phyloP scores from a whole-genome alignment of 768 basidiomycete species.

The Mycena maculata region DNA sequence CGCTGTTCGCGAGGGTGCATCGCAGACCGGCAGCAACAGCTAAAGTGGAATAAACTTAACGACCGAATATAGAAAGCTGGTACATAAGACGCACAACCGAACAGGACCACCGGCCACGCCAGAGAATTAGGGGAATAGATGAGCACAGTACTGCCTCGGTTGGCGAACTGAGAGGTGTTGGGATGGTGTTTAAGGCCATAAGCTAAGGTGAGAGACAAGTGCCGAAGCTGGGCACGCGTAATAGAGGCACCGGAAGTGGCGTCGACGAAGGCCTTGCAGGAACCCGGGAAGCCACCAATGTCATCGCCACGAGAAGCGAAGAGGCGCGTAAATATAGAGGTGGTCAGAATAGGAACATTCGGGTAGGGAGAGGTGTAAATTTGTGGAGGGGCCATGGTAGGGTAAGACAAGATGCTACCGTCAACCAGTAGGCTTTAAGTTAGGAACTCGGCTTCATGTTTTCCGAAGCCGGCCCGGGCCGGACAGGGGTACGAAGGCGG shows the following conservation, averaged over 20 bases:
- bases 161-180: constrained; percentile 42
- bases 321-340: constrained; percentile 63
- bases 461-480: too few relatives aligned
- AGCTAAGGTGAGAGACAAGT: constrained; percentile 66
- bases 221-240: constrained; percentile 64
- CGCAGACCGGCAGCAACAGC: constrained; percentile 74
- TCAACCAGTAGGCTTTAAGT: not conserved
- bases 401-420: constrained; percentile 9
- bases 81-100: constrained; percentile 57
- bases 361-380: constrained; percentile 62
- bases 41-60: constrained; percentile 19
- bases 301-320: constrained; percentile 46
- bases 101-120: constrained; percentile 58
- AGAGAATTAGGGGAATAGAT: constrained; percentile 79
- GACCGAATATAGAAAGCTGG: constrained; percentile 1
- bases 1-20: constrained; percentile 79
- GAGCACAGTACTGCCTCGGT: constrained; percentile 68
- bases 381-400: constrained; percentile 47
- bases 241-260: constrained; percentile 67
- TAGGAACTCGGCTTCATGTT: too few relatives aligned
- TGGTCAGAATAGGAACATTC: constrained; percentile 49
- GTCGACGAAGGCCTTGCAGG: constrained; percentile 72
- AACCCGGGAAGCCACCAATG: constrained; percentile 57
- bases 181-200: constrained; percentile 65
- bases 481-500: too few relatives aligned